Evolutionary conservation across 78 protist species (phyloP), one percentile per base, ranked within the genome.

Genomic region (Speleostelium caveatum): DNA sequence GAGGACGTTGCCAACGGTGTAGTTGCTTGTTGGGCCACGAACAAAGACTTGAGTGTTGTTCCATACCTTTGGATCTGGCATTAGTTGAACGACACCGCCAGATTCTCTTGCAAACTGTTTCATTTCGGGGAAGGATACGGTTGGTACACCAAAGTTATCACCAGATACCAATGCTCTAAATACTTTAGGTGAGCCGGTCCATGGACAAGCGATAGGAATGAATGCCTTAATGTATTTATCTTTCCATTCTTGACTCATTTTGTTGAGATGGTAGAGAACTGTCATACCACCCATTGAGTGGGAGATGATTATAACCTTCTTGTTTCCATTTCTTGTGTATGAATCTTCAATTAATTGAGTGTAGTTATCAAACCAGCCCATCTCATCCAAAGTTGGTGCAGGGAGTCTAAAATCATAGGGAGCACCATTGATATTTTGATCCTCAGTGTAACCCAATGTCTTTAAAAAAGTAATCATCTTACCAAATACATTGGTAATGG

Each of bases 211-310:
- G 14, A 75, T 75, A 4, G 85, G 85, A 7, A 75, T 41, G 24
- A 75, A 75, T 12, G 85, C 10, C 26, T 75, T 69, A 41, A 75
- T 58, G 17, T 75, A 75, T 38, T 75, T 56, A 2, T 38, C 72
- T 60, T 24, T 75, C 85, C 85, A 75, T 35, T 8, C 53, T 26
- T 58, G 19, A 2, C 71, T 56, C 32, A 33, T 33, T 56, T 41
- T 41, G 28, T 75, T 60, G 12, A 75, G 41, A 39, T 59, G 60
- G 56, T 56, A 38, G 0, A 60, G 5, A 8, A 69, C 32, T 0
- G 60, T 21, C 17, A 75, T 3, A 26, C 85, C 85, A 59, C 85
- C 85, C 85, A 75, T 75, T n/a, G 85, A 75, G 32, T 75, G 85
- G 41, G 72, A 56, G 1, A 75, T 21, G 2, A 75, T 5, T 10